These are phyloP conservation scores for Aspergillus sclerotialis DNA, from an alignment of 2,329 filamentous ascomycete species.

Conservation along the genomic window DNA sequence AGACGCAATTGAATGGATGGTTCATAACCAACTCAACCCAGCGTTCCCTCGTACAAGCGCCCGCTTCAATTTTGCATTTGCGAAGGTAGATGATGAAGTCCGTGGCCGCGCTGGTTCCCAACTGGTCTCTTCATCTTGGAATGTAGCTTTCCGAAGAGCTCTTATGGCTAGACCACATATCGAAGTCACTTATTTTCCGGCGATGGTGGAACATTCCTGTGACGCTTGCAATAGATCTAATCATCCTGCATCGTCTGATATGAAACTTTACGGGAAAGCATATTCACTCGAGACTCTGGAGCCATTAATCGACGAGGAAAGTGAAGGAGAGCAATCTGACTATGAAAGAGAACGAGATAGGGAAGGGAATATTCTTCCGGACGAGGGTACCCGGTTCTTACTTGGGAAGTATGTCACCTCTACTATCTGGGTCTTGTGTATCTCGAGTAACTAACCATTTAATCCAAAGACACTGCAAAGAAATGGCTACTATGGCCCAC, in stretches of 20 bases:
- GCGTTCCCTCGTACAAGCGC: conserved; percentile 57
- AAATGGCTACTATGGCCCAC: conserved; percentile 64
- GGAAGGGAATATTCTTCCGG: conserved; percentile 40
- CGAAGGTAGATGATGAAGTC: conserved; percentile 65
- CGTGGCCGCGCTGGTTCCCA: conserved; percentile 62
- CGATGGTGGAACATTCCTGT: conserved; percentile 46
- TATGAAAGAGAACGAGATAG: conserved; percentile 33
- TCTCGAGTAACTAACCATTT: background rate
- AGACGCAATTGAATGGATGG: conserved; percentile 71
- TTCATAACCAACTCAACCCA: conserved; percentile 70
- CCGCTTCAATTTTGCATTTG: conserved; percentile 62
- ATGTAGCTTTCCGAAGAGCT: conserved; percentile 55
- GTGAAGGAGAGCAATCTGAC: conserved; percentile 31
- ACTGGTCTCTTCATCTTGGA: conserved; percentile 67
- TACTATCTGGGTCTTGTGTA: background rate
- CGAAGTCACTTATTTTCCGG: conserved; percentile 41
- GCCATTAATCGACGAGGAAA: conserved; percentile 48
- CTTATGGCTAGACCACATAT: conserved; percentile 61
- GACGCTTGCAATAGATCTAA: conserved; percentile 64
- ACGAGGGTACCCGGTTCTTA: conserved; percentile 43
- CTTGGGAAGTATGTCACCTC: conserved; percentile 40
- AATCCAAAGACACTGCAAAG: conserved; percentile 45
- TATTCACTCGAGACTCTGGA: conserved; percentile 62
- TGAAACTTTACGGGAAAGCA: conserved; percentile 58
- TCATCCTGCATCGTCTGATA: conserved; percentile 60